These are phyloP conservation scores for Leccinum disarticulatum DNA, from an alignment of 768 basidiomycete genomes.

Conservation along the genomic window DNA sequence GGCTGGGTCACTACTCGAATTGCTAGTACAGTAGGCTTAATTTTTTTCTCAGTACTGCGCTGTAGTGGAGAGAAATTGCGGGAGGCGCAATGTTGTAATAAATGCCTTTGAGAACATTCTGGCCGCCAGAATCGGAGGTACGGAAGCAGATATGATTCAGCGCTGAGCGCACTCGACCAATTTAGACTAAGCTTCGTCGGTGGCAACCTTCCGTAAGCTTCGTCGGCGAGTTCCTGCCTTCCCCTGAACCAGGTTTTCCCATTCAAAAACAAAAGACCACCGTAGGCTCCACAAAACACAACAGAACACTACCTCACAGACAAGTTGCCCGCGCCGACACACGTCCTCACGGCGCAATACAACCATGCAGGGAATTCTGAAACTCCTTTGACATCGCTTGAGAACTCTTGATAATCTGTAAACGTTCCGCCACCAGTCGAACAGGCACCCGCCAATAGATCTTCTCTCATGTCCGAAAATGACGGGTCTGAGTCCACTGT, in stretches of 20 bases:
- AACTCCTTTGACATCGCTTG: slow-evolving; percentile 4
- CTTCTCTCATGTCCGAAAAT: slow-evolving; percentile 10
- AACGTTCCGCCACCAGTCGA: slow-evolving; percentile 8
- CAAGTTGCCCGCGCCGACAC: not conserved
- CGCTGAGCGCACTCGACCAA: slow-evolving; percentile 1
- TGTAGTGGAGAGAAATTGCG: too few species aligned
- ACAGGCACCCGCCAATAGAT: slow-evolving; percentile 15
- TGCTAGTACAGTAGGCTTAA: too few species aligned
- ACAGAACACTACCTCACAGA: slow-evolving; percentile 1
- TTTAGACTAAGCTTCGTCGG: slow-evolving; percentile 6
- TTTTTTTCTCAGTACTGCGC: too few species aligned
- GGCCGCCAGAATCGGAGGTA: not conserved
- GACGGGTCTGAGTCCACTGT: slow-evolving; percentile 3
- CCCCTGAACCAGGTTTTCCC: slow-evolving; percentile 7
- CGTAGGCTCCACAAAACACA: not conserved
- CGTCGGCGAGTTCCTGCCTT: slow-evolving; percentile 3
- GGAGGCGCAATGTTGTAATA: too few species aligned
- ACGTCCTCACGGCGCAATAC: slow-evolving; percentile 18
- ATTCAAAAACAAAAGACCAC: slow-evolving; percentile 4
- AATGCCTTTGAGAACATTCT: not conserved
- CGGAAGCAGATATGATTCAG: not conserved
- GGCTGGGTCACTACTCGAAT: too few species aligned
- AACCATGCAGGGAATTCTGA: slow-evolving; percentile 23
- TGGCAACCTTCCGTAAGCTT: slow-evolving; percentile 14
- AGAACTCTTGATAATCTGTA: slow-evolving; percentile 11